Percentiles rank a stretch among this genome's conserved stretches.
Evolutionary conservation across 148 eudicot species (phyloP).

Genomic region (Linanthus parryae): DNA sequence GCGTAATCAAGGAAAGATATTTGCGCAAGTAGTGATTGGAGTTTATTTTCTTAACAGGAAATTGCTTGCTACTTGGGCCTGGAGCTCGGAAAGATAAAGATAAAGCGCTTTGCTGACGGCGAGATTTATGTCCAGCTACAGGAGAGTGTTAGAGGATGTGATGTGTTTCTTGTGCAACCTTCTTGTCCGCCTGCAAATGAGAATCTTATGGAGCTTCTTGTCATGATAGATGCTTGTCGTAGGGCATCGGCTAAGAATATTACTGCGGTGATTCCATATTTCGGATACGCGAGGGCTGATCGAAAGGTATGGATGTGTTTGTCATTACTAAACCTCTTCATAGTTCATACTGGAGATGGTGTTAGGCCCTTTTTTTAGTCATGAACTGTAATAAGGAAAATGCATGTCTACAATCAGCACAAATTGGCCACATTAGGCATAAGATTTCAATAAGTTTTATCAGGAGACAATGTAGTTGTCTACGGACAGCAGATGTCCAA

Average conservation of each 20-base stretch:
- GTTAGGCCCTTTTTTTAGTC: too few species aligned
- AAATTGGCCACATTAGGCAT: too few species aligned
- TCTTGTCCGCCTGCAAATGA: slow-evolving; percentile 97
- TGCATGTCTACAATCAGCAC: too few species aligned
- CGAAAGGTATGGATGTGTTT: slow-evolving; percentile 47
- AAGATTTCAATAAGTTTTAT: too few species aligned
- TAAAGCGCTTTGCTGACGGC: slow-evolving; percentile 90
- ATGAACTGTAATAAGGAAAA: too few species aligned
- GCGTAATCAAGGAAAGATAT: too few species aligned
- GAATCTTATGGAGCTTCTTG: slow-evolving; percentile 84
- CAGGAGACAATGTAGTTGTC: too few species aligned
- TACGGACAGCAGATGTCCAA: too few species aligned
- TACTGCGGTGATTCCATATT: slow-evolving; percentile 93
- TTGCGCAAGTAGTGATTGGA: not conserved
- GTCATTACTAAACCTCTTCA: too few species aligned
- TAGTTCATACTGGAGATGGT: too few species aligned
- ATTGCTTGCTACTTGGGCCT: slow-evolving; percentile 94
- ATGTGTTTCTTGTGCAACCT: slow-evolving; percentile 85
- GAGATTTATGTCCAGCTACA: slow-evolving; percentile 92
- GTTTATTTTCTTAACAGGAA: slow-evolving; percentile 37
- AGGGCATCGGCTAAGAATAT: slow-evolving; percentile 94
- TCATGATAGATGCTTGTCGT: slow-evolving; percentile 95
- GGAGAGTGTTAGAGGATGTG: slow-evolving; percentile 97
- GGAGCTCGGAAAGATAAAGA: slow-evolving; percentile 67
- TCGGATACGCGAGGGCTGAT: slow-evolving; percentile 97